A percentile compares a stretch with the other conserved stretches of the same genome.
These are phyloP conservation scores for Lizonia empirigonia DNA, from an alignment of 2,329 filamentous ascomycete species.

Conservation along the genomic window DNA sequence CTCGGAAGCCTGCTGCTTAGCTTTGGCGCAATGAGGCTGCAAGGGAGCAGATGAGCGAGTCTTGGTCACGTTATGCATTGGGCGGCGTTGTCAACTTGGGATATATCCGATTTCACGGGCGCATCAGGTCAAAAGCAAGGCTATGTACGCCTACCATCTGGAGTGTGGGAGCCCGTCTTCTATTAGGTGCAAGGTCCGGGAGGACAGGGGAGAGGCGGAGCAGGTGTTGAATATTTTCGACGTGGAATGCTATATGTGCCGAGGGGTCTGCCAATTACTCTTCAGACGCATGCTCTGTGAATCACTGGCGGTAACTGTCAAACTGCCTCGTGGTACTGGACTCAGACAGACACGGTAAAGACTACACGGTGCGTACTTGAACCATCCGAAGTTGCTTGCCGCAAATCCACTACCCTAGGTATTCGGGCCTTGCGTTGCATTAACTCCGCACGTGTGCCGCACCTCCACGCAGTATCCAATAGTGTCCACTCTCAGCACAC, in stretches of 20 bases:
- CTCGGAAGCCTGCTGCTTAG: constrained; percentile 58
- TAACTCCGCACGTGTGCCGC: constrained; percentile 2
- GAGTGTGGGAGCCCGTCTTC: neutral
- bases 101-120: constrained; percentile 22
- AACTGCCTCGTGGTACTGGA: too few species aligned
- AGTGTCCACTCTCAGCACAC: too few species aligned
- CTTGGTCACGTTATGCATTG: constrained; percentile 34
- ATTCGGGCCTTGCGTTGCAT: too few species aligned
- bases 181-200: neutral
- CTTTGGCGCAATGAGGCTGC: constrained; percentile 17
- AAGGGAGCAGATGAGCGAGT: constrained; percentile 15
- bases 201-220: neutral
- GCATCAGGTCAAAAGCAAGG: constrained; percentile 20
- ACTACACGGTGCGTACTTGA: too few species aligned
- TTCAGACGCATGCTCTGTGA: too few species aligned
- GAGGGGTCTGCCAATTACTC: too few species aligned
- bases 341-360: too few species aligned
- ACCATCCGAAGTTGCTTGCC: too few species aligned
- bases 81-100: constrained; percentile 33
- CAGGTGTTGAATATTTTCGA: neutral
- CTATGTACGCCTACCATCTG: constrained; percentile 2
- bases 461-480: neutral
- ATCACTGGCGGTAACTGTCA: too few species aligned
- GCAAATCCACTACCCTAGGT: too few species aligned
- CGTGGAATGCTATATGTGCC: too few species aligned